phyloP scores from a whole-genome alignment of 2,329 filamentous ascomycete genomes.

The Canariomyces notabilis region DNA sequence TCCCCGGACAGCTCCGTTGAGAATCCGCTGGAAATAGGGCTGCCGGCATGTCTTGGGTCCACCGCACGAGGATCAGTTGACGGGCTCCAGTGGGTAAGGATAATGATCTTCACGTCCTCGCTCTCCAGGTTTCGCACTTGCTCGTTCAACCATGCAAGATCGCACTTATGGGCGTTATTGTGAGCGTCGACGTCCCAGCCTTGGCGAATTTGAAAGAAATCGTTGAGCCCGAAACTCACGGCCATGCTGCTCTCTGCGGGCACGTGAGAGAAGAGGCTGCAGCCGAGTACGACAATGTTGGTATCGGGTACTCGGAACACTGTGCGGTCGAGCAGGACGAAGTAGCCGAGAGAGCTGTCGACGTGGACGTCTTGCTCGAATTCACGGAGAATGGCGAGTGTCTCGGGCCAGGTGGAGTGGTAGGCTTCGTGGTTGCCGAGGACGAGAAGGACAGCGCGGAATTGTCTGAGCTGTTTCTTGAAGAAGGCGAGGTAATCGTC shows the following conservation, averaged over 20 bases:
- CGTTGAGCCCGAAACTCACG: slow-evolving; percentile 35
- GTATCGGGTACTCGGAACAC: slow-evolving; percentile 34
- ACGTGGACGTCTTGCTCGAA: slow-evolving; percentile 30
- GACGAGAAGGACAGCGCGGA: slow-evolving; percentile 47
- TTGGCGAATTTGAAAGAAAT: slow-evolving; percentile 39
- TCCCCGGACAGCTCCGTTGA: slow-evolving; percentile 34
- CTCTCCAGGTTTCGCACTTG: slow-evolving; percentile 15
- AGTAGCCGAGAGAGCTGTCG: slow-evolving; percentile 31
- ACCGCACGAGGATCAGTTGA: slow-evolving; percentile 17
- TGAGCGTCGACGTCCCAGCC: slow-evolving; percentile 25
- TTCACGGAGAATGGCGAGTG: slow-evolving; percentile 26
- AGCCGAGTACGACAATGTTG: slow-evolving; percentile 37
- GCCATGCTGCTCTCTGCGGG: slow-evolving; percentile 25
- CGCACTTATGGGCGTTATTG: slow-evolving; percentile 20
- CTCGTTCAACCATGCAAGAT: slow-evolving; percentile 27
- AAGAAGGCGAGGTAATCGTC: slow-evolving; percentile 44
- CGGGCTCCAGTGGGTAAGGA: slow-evolving; percentile 26
- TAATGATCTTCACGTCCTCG: slow-evolving; percentile 9
- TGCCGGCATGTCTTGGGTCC: slow-evolving; percentile 18
- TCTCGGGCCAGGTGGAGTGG: slow-evolving; percentile 33
- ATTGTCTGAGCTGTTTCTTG: slow-evolving; percentile 41
- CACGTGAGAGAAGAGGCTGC: slow-evolving; percentile 39
- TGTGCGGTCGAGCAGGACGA: slow-evolving; percentile 38
- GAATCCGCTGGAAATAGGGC: slow-evolving; percentile 30
- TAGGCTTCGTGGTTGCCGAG: slow-evolving; percentile 55